Evolutionary conservation across 495 filamentous ascomycete species (phyloP), one percentile per base, ranked within the genome.

Genomic region (Lindgomyces ingoldianus): DNA sequence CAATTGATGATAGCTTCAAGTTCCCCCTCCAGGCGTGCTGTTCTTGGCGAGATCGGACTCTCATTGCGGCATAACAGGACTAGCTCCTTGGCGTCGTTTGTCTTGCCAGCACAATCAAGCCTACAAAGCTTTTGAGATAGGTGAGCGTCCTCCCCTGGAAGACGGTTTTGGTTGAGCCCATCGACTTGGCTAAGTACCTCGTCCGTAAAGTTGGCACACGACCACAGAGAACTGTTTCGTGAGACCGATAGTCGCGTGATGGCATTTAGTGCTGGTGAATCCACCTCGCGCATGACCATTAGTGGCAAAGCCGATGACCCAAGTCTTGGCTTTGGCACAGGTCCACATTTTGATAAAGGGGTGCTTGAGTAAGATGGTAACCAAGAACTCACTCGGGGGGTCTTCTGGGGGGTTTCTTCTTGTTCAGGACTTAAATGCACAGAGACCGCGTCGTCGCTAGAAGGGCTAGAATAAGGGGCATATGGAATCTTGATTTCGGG

Each of bases 331-430:
- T 16, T 29, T 4, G 48, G 29, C 14, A 36, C 22, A 45, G 4
- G 29, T 25, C 33, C 18, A n/a, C 61, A 18, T 22, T 57, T 52
- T 2, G 52, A 57, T 12, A 30, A 26, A 2, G 62, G 62, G 16
- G 54, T 65, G 33, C 54, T 65, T 2, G 45, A 44, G 25, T 60
- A 65, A 3, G 62, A 65, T 36, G 61, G 52, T 4, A 59, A 3
- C 62, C 62, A 65, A 53, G 56, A 60, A 26, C 53, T 49, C 4
- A 44, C 46, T 3, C 45, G 53, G 2, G 16, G 47, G 18, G 16
- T 47, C 14, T 14, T 14, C 33, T 12, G 18, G 27, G 24, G 14
- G 29, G 12, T 6, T 27, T 51, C 21, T 26, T 12, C 48, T 27
- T 6, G 18, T 25, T 27, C 21, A 27, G 60, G 41, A 21, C 39